These are phyloP conservation scores for Penicillium sp. DNA, from an alignment of 2,329 filamentous ascomycete species.

Conservation along the genomic window DNA sequence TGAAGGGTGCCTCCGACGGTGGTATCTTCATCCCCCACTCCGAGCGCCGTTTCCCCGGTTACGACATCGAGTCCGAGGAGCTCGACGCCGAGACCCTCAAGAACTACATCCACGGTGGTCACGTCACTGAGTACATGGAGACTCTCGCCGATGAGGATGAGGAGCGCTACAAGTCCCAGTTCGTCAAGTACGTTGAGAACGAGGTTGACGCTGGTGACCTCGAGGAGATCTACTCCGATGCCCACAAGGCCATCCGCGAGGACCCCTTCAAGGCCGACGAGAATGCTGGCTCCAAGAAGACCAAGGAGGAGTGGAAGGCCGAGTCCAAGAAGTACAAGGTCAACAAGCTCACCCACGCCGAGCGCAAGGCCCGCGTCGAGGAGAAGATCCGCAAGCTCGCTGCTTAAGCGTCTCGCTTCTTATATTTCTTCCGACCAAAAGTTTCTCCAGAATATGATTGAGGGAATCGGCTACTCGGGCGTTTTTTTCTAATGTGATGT, in stretches of 20 bases:
- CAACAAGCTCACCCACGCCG: conserved; percentile 74
- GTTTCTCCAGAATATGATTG: conserved; percentile 25
- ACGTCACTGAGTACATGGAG: conserved; percentile 99
- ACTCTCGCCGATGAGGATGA: conserved; percentile 98
- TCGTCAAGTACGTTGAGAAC: conserved; percentile 96
- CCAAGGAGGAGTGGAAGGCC: conserved; percentile 94
- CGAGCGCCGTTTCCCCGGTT: conserved; percentile 99
- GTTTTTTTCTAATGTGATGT: conserved; percentile 26
- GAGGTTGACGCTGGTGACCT: conserved; percentile 94
- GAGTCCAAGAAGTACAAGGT: conserved; percentile 88
- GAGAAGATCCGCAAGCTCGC: conserved; percentile 82
- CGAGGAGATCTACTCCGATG: conserved; percentile 94
- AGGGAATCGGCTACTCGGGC: conserved; percentile 29
- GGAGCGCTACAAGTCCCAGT: conserved; percentile 99
- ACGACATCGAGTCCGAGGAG: conserved; percentile 96
- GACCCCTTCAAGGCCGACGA: conserved; percentile 94
- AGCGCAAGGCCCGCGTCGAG: conserved; percentile 83
- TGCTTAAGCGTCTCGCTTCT: conserved; percentile 37
- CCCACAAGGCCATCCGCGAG: conserved; percentile 94
- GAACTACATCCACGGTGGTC: conserved; percentile 98
- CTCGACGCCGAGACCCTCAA: conserved; percentile 94
- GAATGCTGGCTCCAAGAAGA: conserved; percentile 78
- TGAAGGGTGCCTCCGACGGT: conserved; percentile 99
- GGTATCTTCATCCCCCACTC: conserved; percentile 97
- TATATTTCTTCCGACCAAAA: conserved; percentile 25